Conservation (phyloP, 306 rosid species). For the Vigna trinervia region DNA sequence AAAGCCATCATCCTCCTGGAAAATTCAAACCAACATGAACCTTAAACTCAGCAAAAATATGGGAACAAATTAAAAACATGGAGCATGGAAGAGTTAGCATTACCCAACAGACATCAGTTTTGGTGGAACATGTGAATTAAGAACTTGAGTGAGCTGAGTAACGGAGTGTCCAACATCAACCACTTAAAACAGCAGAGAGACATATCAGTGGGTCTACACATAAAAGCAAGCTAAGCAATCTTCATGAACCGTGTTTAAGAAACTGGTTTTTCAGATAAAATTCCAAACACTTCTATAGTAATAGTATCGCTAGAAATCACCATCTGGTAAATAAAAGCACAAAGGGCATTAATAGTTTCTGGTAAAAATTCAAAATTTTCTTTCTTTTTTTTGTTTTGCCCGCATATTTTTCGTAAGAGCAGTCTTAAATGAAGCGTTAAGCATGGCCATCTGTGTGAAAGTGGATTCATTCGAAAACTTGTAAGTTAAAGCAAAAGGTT, state of each 20-base stretch:
- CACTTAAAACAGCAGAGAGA: background rate
- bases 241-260: too few relatives aligned
- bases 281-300: background rate
- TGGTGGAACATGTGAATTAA: background rate
- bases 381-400: background rate
- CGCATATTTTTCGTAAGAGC: background rate
- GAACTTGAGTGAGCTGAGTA: background rate
- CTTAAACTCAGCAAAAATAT: background rate
- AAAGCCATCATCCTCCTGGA: slow-evolving; percentile 45
- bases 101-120: background rate
- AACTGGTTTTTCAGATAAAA: too few relatives aligned
- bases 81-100: background rate
- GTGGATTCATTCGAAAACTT: background rate
- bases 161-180: background rate
- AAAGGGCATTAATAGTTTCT: background rate
- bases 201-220: background rate
- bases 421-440: background rate
- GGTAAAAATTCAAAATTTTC: background rate
- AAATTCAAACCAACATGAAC: slow-evolving; percentile 21
- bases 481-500: background rate
- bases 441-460: background rate
- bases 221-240: too few relatives aligned
- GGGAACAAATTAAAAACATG: background rate
- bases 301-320: background rate
- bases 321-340: background rate